phyloP scores from a whole-genome alignment of 495 filamentous ascomycete genomes.

The Rusavskia elegans region DNA sequence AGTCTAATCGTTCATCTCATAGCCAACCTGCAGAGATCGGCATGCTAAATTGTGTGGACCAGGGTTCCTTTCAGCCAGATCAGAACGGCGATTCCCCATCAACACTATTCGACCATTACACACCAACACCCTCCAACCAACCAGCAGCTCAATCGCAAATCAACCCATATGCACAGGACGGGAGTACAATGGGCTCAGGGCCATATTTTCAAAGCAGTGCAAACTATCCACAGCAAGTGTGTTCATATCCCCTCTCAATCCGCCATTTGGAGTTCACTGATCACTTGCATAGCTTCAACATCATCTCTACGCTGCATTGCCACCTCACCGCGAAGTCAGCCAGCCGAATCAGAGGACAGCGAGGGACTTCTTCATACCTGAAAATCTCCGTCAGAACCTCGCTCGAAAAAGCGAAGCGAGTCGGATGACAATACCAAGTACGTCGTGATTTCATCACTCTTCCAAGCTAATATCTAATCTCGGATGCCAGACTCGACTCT shows the following conservation, averaged over 20 bases:
- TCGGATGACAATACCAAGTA: constrained; percentile 71
- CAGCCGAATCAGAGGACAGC: constrained; percentile 68
- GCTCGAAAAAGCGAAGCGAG: constrained; percentile 79
- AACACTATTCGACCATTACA: constrained; percentile 11
- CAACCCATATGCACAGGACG: constrained; percentile 13
- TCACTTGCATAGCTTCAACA: constrained; percentile 49
- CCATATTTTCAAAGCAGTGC: constrained; percentile 1
- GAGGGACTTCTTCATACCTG: constrained; percentile 82
- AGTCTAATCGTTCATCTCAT: neutral
- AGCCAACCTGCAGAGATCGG: neutral
- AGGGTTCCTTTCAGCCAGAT: neutral
- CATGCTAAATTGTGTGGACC: neutral
- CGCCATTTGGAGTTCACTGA: constrained; percentile 1
- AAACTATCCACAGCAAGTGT: constrained; percentile 44
- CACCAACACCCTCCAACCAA: constrained; percentile 6
- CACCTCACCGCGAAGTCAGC: constrained; percentile 63
- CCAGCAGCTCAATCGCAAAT: constrained; percentile 7
- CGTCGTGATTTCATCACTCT: constrained; percentile 11
- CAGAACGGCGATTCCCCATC: neutral
- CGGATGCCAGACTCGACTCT: constrained; percentile 41
- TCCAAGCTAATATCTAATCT: neutral
- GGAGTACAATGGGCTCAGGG: constrained; percentile 1
- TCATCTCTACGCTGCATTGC: constrained; percentile 80
- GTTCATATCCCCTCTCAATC: neutral
- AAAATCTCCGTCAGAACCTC: constrained; percentile 68